Evolutionary conservation across 2,329 filamentous ascomycete species (phyloP).

Genomic region (Colletotrichum tamarilloi): DNA sequence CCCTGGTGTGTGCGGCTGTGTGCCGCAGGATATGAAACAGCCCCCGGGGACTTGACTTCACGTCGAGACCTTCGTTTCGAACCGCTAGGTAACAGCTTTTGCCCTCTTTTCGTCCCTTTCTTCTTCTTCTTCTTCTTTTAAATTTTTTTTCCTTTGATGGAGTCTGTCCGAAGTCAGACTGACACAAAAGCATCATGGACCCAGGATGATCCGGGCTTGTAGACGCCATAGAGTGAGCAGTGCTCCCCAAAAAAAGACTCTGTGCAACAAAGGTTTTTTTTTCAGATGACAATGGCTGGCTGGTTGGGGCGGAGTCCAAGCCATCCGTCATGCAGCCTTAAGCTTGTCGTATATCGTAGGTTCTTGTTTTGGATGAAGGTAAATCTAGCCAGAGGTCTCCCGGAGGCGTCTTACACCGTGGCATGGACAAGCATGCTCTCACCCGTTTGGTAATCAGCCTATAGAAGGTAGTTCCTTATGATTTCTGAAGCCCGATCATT

Average conservation of each 20-base stretch:
- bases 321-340: not conserved
- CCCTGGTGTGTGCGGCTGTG: not conserved
- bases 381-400: not conserved
- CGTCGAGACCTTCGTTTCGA: slow-evolving; percentile 26
- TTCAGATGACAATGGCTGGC: not conserved
- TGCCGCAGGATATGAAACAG: slow-evolving; percentile 11
- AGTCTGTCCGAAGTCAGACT: not conserved
- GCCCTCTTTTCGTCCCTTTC: not conserved
- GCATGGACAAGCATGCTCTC: not conserved
- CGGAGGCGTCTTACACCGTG: not conserved
- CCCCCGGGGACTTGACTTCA: not conserved
- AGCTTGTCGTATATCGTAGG: not conserved
- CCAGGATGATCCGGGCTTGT: not conserved
- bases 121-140: no score
- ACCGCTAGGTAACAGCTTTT: not conserved
- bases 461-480: not conserved
- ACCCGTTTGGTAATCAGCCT: not conserved
- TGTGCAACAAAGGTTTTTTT: not conserved
- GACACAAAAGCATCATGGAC: not conserved
- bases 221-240: not conserved
- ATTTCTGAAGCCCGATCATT: not conserved
- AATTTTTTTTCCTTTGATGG: no score
- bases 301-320: not conserved
- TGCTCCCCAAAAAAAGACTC: not conserved
- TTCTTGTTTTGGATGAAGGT: not conserved